These are phyloP conservation scores for Oryza nivara DNA, from an alignment of 176 grass and related monocot species.

Conservation along the genomic window DNA sequence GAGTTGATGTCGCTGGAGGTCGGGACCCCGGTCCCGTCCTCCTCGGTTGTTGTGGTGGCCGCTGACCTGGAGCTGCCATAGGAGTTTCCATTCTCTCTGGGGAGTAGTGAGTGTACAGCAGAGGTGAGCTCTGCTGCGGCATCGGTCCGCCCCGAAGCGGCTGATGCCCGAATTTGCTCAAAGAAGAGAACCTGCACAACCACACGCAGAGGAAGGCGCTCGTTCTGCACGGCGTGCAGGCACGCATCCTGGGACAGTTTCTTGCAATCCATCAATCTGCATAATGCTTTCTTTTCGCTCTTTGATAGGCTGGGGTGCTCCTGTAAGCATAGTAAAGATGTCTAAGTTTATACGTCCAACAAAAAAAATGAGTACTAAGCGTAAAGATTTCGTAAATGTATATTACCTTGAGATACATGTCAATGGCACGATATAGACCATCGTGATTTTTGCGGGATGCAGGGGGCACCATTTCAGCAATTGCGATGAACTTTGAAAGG, in stretches of 20 bases:
- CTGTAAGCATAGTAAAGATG: constrained; percentile 40
- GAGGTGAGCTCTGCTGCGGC: constrained; percentile 45
- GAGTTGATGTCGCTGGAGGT: constrained; percentile 65
- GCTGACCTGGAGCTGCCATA: constrained; percentile 91
- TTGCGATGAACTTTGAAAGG: constrained; percentile 69
- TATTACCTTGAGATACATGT: constrained; percentile 95
- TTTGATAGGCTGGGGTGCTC: constrained; percentile 86
- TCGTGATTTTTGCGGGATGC: constrained; percentile 72
- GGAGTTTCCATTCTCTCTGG: constrained; percentile 77
- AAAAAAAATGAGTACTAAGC: background rate
- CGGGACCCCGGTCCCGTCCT: constrained; percentile 66
- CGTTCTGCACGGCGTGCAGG: constrained; percentile 94
- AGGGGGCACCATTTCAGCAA: constrained; percentile 74
- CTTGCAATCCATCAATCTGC: constrained; percentile 92
- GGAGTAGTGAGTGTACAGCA: constrained; percentile 55
- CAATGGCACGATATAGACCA: constrained; percentile 85
- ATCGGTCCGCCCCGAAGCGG: constrained; percentile 36
- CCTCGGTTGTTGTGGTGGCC: constrained; percentile 72
- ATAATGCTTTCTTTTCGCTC: constrained; percentile 89
- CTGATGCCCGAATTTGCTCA: constrained; percentile 61
- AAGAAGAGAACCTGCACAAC: constrained; percentile 99
- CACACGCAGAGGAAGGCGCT: constrained; percentile 86
- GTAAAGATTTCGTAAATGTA: background rate
- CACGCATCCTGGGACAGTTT: constrained; percentile 78
- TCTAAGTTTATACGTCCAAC: constrained; percentile 18